phyloP scores from a whole-genome alignment of 2,329 filamentous ascomycete species.

The Colletotrichum sp. region DNA sequence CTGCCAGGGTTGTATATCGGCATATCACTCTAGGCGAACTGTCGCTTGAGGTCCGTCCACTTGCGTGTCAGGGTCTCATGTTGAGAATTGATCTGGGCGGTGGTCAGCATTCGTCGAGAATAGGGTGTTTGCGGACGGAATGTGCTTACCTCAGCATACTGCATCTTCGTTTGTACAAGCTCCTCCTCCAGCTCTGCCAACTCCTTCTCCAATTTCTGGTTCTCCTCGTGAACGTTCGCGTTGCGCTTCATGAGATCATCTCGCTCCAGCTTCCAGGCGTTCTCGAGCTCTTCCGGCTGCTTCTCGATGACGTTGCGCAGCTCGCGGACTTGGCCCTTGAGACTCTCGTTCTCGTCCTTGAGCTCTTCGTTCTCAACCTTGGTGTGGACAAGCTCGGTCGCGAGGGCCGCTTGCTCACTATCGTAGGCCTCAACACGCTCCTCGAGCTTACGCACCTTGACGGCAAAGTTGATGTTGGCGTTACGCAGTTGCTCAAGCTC shows the following conservation, averaged over 20 bases:
- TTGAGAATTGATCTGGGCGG: conserved; percentile 66
- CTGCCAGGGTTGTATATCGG: conserved; percentile 6
- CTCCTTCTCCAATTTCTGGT: conserved; percentile 85
- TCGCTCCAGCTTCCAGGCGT: conserved; percentile 81
- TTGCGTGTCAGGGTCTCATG: conserved; percentile 78
- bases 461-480: conserved; percentile 70
- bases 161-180: conserved; percentile 92
- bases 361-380: conserved; percentile 95
- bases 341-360: conserved; percentile 85
- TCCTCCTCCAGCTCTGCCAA: conserved; percentile 91
- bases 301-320: conserved; percentile 86
- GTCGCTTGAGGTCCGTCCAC: conserved; percentile 75
- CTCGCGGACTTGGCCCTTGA: conserved; percentile 85
- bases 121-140: not conserved
- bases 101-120: not conserved
- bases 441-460: conserved; percentile 84
- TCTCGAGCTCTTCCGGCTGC: conserved; percentile 88
- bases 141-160: conserved; percentile 85
- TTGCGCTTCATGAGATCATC: conserved; percentile 93
- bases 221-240: conserved; percentile 92
- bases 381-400: conserved; percentile 87
- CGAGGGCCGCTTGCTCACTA: conserved; percentile 86
- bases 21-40: conserved; percentile 48
- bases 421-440: conserved; percentile 89
- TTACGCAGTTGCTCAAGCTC: conserved; percentile 79